Evolutionary conservation across 192 early-diverging fungal genomes (phyloP).

Genomic region (Coemansia sp.): DNA sequence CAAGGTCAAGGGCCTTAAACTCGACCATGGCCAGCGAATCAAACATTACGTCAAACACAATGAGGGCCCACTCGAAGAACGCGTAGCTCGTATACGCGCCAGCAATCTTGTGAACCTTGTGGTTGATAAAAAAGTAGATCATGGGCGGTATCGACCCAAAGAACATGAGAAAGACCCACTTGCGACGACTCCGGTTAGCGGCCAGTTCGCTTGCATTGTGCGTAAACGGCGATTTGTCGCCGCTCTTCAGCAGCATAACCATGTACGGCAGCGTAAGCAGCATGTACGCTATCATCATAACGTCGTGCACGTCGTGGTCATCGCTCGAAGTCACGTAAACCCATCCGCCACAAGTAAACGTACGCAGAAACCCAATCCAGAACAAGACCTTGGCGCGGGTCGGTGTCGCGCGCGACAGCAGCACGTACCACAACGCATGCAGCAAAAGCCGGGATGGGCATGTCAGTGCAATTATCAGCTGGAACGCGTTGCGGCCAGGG

Average conservation of each 20-base stretch:
- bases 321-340: slow-evolving; percentile 79
- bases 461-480: slow-evolving; percentile 75
- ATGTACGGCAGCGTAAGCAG: slow-evolving; percentile 75
- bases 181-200: slow-evolving; percentile 50
- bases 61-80: slow-evolving; percentile 82
- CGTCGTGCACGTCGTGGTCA: slow-evolving; percentile 74
- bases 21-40: slow-evolving; percentile 71
- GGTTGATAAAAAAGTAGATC: slow-evolving; percentile 74
- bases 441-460: slow-evolving; percentile 54
- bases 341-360: slow-evolving; percentile 79
- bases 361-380: slow-evolving; percentile 58
- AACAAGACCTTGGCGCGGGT: slow-evolving; percentile 43
- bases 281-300: slow-evolving; percentile 78
- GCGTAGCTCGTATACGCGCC: slow-evolving; percentile 79
- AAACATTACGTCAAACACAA: slow-evolving; percentile 73
- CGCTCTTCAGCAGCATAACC: slow-evolving; percentile 58
- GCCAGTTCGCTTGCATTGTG: slow-evolving; percentile 31
- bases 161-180: slow-evolving; percentile 57
- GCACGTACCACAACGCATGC: slow-evolving; percentile 49
- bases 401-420: slow-evolving; percentile 33
- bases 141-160: slow-evolving; percentile 71
- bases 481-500: slow-evolving; percentile 70
- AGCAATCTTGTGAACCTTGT: slow-evolving; percentile 70
- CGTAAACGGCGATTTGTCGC: slow-evolving; percentile 44
- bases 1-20: slow-evolving; percentile 55